Evolutionary conservation across 1,284 basidiomycete species (phyloP).

Genomic region (Apiotrichum gracile): DNA sequence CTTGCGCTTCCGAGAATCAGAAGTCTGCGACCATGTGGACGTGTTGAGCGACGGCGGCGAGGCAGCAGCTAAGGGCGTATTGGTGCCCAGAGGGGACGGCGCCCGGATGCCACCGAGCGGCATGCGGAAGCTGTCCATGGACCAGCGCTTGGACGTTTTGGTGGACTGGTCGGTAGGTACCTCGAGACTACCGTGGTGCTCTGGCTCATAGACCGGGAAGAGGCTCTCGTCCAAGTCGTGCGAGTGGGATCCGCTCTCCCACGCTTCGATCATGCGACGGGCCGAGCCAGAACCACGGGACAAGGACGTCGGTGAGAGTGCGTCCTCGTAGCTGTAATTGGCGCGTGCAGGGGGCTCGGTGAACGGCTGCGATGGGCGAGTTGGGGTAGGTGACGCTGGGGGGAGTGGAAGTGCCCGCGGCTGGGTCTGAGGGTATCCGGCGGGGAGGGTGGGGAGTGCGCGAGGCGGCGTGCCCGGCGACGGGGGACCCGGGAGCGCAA

Average conservation of each 20-base stretch:
- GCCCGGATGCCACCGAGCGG: background rate
- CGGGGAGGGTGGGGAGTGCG: background rate
- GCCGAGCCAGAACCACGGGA: background rate
- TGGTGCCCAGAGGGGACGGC: slow-evolving; percentile 25
- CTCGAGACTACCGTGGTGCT: background rate
- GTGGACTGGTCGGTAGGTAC: slow-evolving; percentile 3
- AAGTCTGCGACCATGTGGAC: background rate
- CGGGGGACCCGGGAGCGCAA: background rate
- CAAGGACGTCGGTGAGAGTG: background rate
- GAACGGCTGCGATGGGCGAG: background rate
- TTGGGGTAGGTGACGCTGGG: background rate
- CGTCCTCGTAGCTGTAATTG: background rate
- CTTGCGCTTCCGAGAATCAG: slow-evolving; percentile 16
- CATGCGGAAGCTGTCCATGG: background rate
- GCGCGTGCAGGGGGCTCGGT: background rate
- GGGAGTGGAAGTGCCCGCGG: background rate
- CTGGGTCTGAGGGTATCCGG: background rate
- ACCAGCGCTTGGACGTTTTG: slow-evolving; percentile 8
- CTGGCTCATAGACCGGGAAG: no score
- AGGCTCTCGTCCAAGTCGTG: background rate
- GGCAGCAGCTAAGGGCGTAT: background rate
- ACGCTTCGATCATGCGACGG: background rate
- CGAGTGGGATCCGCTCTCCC: background rate
- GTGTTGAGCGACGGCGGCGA: slow-evolving; percentile 21
- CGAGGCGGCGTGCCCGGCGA: slow-evolving; percentile 1